phyloP scores from a whole-genome alignment of 495 filamentous ascomycete genomes.

The Bacidia gigantensis region DNA sequence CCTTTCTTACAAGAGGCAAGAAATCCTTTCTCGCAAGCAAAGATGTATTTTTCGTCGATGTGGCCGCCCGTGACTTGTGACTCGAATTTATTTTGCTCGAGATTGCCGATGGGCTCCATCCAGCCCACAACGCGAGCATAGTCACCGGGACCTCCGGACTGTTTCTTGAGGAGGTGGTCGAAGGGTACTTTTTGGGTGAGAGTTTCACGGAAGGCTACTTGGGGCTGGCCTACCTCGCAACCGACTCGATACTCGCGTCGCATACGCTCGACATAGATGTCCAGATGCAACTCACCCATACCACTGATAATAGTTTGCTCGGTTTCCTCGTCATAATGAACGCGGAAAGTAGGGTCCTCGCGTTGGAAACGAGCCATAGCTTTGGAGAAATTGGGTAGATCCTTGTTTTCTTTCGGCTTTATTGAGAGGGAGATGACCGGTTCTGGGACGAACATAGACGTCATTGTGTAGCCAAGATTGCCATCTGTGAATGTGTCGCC shows the following conservation, averaged over 20 bases:
- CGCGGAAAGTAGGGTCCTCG: slow-evolving; percentile 95
- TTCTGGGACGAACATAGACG: slow-evolving; percentile 97
- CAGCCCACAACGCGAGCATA: slow-evolving; percentile 87
- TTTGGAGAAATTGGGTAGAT: slow-evolving; percentile 90
- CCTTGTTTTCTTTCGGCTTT: slow-evolving; percentile 88
- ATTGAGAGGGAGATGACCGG: slow-evolving; percentile 96
- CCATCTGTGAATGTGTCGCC: slow-evolving; percentile 98
- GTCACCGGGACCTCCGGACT: slow-evolving; percentile 92
- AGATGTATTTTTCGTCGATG: slow-evolving; percentile 93
- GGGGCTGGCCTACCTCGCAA: slow-evolving; percentile 87
- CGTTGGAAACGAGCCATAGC: slow-evolving; percentile 98
- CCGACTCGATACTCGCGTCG: slow-evolving; percentile 94
- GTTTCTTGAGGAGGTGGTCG: slow-evolving; percentile 91
- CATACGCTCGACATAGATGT: slow-evolving; percentile 98
- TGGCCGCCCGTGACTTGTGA: slow-evolving; percentile 74
- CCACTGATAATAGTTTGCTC: slow-evolving; percentile 95
- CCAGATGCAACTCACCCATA: slow-evolving; percentile 95
- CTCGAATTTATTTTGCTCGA: slow-evolving; percentile 74
- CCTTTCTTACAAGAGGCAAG: slow-evolving; percentile 72
- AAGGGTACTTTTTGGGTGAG: slow-evolving; percentile 63
- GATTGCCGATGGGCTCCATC: slow-evolving; percentile 67
- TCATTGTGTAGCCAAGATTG: slow-evolving; percentile 84
- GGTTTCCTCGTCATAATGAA: slow-evolving; percentile 78
- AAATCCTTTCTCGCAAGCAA: slow-evolving; percentile 94
- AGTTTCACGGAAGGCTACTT: slow-evolving; percentile 96